Base-by-base conservation (phyloP, 257 asterid species). In the Datura wrightii region DNA sequence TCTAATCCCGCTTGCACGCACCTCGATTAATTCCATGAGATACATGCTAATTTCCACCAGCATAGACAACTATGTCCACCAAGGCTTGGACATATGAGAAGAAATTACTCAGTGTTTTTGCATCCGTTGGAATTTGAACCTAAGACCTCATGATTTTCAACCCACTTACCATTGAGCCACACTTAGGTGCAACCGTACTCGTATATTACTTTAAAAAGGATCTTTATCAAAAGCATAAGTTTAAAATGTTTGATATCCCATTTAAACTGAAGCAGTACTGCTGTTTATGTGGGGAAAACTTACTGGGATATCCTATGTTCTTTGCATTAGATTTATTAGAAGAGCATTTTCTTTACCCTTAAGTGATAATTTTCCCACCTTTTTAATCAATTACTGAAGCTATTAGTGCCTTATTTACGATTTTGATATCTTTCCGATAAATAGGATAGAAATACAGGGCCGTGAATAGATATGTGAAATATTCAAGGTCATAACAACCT, bases 321-420 rank as follows among this genome's bases (percentile, higher is more conserved):
- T 70, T 70, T 70, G 54, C 55, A 37, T 67, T 15, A 67, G 50
- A 16, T 67, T 14, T 67, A 39, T 67, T 15, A 67, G 78, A 67
- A 39, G 78, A 67, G 78, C 19, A 1, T 39, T 67, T 65, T 37
- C 46, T 67, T 67, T 67, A 15, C 37, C 34, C 15, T 70, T 15
- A 41, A n/a, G 54, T 42, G 36, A 9, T 8, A 42, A 67, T 3
- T 8, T 42, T 3, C 53, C 14, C 72, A 46, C 52, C 5, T 15
- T 37, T 46, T 18, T 5, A 39, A 70, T 70, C 50, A 70, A 41
- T 70, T 70, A 70, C 11, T 19, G 36, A 16, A 41, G 55, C 36
- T 18, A 70, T 41, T 41, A 18, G 54, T 70, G 50, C 36, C 31
- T 67, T 60, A 11, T 65, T 65, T 65, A 31, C 2, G n/a, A 65